Base-by-base conservation (phyloP, 495 filamentous ascomycete species). In the Daldinia vernicosa region DNA sequence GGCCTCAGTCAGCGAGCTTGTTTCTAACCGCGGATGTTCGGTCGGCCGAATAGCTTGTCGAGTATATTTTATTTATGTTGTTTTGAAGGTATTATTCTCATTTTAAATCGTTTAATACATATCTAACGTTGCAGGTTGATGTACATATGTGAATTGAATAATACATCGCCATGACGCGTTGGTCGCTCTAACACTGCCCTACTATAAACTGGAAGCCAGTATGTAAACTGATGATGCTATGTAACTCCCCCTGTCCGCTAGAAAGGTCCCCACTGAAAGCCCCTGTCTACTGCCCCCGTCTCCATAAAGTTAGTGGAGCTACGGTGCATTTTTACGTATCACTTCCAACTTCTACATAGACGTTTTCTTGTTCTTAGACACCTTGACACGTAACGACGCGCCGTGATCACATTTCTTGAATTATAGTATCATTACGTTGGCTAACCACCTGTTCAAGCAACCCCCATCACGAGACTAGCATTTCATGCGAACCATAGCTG, bases 1-100 rank as follows among this genome's bases (percentile, higher is more conserved):
- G 35, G 22, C 53, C 37, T 53, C 50, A 30, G 39, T 66, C 62
- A 66, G 50, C 61, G 55, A 70, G 60, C 45, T 45, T 27, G 35
- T 2, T n/a, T 57, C 15, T 40, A 24, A 26, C 22, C 33, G 22
- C 15, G 7, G 6, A 22, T 28, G 33, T 57, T 35, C 9, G 17
- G 24, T 69, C 53, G 59, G 50, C 6, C 4, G 26, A 30, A 28
- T 47, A 11, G 33, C 1, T 35, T 35, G n/a, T 47, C 3, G 6
- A 47, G 15, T 47, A 2, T 47, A 47, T 19, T 19, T 19, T 47
- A 47, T 22, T 47, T 19, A 47, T 47, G 15, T 19, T 22, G 9
- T 8, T 35, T 14, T 35, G 3, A 33, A 2, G 32, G 7, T 33
- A 11, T 33, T 33, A 0, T 33, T 33, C 32, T 11, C 2, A 0